These are phyloP conservation scores for Rosa chinensis DNA, from an alignment of 306 rosid species.

Conservation along the genomic window DNA sequence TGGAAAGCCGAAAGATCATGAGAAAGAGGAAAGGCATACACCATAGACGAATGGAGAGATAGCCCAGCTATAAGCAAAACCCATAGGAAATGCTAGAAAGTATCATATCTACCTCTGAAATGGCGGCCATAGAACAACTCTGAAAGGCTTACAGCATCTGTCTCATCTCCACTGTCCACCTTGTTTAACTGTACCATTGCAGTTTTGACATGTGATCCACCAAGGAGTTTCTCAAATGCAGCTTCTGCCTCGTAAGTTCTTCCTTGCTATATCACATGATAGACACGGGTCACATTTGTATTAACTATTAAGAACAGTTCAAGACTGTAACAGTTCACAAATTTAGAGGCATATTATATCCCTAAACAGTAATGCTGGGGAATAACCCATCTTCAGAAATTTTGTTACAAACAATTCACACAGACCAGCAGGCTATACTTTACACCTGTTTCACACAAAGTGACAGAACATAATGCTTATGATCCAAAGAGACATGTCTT, in stretches of 20 bases:
- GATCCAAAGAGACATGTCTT: conserved; percentile 7
- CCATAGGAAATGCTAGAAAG: conserved; percentile 6
- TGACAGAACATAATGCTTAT: neutral
- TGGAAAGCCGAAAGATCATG: conserved; percentile 31
- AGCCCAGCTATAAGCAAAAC: neutral
- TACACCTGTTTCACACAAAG: neutral
- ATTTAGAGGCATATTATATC: neutral
- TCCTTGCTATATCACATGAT: conserved; percentile 70
- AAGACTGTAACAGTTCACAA: neutral
- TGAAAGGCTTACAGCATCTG: conserved; percentile 63
- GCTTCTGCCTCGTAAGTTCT: conserved; percentile 80
- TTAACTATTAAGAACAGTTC: neutral
- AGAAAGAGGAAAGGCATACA: conserved; percentile 10
- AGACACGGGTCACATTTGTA: conserved; percentile 5
- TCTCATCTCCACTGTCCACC: conserved; percentile 74
- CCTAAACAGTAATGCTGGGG: neutral
- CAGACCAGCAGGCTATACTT: neutral
- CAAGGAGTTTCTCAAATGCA: conserved; percentile 83
- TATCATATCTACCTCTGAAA: conserved; percentile 58
- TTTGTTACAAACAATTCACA: neutral
- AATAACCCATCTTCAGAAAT: neutral
- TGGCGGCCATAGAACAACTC: conserved; percentile 86
- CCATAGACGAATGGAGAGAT: neutral
- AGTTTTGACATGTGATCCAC: conserved; percentile 76
- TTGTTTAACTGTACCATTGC: conserved; percentile 82